Conservation (phyloP, 179 eudicot species). For the Silene coronaria region DNA sequence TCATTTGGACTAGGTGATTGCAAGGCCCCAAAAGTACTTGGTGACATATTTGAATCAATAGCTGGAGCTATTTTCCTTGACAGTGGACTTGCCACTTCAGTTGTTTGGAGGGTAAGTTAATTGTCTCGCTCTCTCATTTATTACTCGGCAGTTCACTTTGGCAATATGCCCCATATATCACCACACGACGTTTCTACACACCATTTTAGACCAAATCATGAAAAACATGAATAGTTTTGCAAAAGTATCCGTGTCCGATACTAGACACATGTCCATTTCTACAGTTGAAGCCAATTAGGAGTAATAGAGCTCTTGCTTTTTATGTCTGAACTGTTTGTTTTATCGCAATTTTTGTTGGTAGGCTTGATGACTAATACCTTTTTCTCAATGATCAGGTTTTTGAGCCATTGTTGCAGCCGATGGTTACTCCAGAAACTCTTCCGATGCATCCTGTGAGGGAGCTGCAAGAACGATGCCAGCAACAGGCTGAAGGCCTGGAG, state of each 20-base stretch:
- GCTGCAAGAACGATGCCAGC: constrained; percentile 97
- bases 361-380: constrained; percentile 7
- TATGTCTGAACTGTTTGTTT: neutral
- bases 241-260: neutral
- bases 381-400: constrained; percentile 49
- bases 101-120: constrained; percentile 74
- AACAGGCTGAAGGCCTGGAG: constrained; percentile 95
- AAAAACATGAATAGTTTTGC: neutral
- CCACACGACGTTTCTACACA: no score
- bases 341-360: neutral
- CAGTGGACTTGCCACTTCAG: constrained; percentile 54
- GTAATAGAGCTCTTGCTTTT: neutral
- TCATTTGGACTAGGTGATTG: constrained; percentile 98
- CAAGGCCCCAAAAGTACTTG: constrained; percentile 99
- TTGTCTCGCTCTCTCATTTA: neutral
- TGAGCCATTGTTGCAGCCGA: constrained; percentile 89
- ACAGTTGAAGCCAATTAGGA: neutral
- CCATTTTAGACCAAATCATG: neutral
- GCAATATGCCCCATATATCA: neutral
- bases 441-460: constrained; percentile 99
- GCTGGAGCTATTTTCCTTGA: constrained; percentile 97
- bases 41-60: constrained; percentile 93
- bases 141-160: neutral
- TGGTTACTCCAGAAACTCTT: constrained; percentile 98
- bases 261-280: neutral